phyloP scores from a whole-genome alignment of 78 protist species.

The Dictyostelium capitatum region DNA sequence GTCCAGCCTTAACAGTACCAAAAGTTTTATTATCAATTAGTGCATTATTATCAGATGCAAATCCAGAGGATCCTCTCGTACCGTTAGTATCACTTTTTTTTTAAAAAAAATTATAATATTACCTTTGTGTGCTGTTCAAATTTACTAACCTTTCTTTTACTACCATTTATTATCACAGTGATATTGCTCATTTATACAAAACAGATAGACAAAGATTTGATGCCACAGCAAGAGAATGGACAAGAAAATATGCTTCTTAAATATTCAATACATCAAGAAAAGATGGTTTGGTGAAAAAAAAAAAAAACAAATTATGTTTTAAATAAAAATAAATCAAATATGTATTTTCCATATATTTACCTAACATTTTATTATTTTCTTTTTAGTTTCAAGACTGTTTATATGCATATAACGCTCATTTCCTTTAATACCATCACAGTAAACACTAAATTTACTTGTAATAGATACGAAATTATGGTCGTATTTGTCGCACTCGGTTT shows the following conservation, averaged over 20 bases:
- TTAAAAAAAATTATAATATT: too few relatives aligned
- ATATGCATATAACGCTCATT: too few relatives aligned
- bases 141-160: not conserved
- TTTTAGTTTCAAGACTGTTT: too few relatives aligned
- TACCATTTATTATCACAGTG: not conserved
- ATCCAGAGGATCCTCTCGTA: slow-evolving; percentile 97
- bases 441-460: too few relatives aligned
- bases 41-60: slow-evolving; percentile 96
- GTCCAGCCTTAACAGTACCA: slow-evolving; percentile 97
- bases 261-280: not conserved
- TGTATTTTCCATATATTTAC: too few relatives aligned
- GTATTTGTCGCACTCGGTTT: too few relatives aligned
- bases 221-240: slow-evolving; percentile 72
- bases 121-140: not conserved
- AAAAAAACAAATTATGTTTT: too few relatives aligned
- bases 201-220: slow-evolving; percentile 83
- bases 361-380: too few relatives aligned
- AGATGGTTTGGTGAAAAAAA: too few relatives aligned
- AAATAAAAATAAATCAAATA: too few relatives aligned
- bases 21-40: slow-evolving; percentile 93
- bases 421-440: too few relatives aligned
- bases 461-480: too few relatives aligned
- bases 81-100: slow-evolving; percentile 92
- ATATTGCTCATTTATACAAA: slow-evolving; percentile 80
- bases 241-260: slow-evolving; percentile 16